Evolutionary conservation across 352 stramenopile genomes (phyloP), one percentile per base, ranked within the genome.

Genomic region (Paralagenidium karlingii): DNA sequence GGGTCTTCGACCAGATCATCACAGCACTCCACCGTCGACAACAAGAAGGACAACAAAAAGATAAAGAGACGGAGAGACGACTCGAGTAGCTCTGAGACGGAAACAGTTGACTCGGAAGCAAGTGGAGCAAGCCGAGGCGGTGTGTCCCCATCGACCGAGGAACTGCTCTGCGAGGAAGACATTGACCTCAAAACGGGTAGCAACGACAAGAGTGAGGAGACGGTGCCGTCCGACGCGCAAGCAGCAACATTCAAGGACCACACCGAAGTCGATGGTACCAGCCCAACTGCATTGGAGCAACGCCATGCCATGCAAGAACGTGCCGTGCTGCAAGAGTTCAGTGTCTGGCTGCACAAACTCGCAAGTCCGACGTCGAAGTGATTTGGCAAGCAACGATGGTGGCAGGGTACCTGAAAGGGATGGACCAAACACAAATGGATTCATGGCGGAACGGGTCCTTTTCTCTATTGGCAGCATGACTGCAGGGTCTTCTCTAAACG

Each of bases 291-390:
- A 10, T 12, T 47, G 4, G 12, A 38, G n/a, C 39, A 32, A 37
- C 39, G 68, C 8, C 54, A 49, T 34, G 60, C 49, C 10, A 52
- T 73, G 34, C 76, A 89, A 52, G 76, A 89, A 45, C 68, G 71
- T 21, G 76, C 68, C 0, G 73, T 89, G 32, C 61, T 89, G 16
- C 71, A 89, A 41, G 76, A 89, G 40, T 67, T 86, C 37, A 84
- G 63, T 38, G 69, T 82, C 9, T 85, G 71, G 71, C 59, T 89
- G 28, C 60, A 68, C 13, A 80, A 79, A n/a, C n/a, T n/a, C n/a
- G n/a, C n/a, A n/a, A n/a, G n/a, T n/a, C n/a, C n/a, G n/a, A n/a
- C n/a, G n/a, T n/a, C n/a, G n/a, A n/a, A n/a, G n/a, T n/a, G n/a
- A n/a, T n/a, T n/a, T n/a, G n/a, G n/a, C n/a, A n/a, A n/a, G n/a